phyloP scores from a whole-genome alignment of 1,284 basidiomycete species.

The Vanrija pseudolonga region DNA sequence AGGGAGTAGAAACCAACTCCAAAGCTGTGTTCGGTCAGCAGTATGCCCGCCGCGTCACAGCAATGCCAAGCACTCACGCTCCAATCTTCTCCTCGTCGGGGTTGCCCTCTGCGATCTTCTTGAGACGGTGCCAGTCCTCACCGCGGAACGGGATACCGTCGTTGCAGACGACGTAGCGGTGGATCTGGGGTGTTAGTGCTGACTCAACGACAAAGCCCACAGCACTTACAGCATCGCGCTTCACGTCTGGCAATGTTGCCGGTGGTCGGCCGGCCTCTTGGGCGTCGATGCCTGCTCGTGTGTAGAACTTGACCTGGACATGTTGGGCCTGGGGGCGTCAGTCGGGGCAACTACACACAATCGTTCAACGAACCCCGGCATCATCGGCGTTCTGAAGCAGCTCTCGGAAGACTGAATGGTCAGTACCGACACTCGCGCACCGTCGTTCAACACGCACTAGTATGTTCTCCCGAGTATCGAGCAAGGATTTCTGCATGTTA shows the following conservation, averaged over 20 bases:
- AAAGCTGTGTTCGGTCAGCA: constrained; percentile 22
- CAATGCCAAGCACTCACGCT: constrained; percentile 25
- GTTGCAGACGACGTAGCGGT: constrained; percentile 66
- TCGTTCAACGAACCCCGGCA: constrained; percentile 58
- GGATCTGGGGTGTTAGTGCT: constrained; percentile 34
- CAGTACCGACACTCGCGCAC: background rate
- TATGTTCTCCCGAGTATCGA: constrained; percentile 90
- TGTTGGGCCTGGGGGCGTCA: constrained; percentile 56
- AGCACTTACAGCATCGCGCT: constrained; percentile 54
- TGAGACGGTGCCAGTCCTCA: constrained; percentile 82
- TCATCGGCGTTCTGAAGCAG: constrained; percentile 94
- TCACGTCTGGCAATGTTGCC: constrained; percentile 56
- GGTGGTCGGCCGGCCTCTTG: constrained; percentile 40
- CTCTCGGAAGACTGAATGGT: constrained; percentile 73
- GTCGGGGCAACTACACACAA: background rate
- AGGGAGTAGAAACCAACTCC: constrained; percentile 56
- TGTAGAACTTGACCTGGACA: constrained; percentile 79
- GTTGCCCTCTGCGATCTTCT: constrained; percentile 61
- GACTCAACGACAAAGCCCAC: background rate
- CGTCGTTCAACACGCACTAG: constrained; percentile 52
- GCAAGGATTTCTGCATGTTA: constrained; percentile 63
- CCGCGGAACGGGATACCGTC: constrained; percentile 71
- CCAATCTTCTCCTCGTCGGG: constrained; percentile 55
- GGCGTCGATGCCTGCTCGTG: constrained; percentile 56
- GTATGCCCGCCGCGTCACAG: background rate